These are phyloP conservation scores for Colletotrichum siamense DNA, from an alignment of 2,329 filamentous ascomycete genomes.

Conservation along the genomic window DNA sequence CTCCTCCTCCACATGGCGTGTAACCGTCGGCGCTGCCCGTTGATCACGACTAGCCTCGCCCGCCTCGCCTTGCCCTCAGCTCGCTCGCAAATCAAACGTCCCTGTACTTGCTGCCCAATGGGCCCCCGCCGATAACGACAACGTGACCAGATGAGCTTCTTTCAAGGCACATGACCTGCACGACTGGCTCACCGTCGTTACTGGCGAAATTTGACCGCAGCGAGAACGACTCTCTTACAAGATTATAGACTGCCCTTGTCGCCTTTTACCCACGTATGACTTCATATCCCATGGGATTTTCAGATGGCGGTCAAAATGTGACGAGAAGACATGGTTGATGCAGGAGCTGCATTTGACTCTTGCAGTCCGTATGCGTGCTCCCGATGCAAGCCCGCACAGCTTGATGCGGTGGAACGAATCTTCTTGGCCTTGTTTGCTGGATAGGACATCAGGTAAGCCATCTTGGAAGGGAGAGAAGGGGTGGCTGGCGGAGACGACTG, in stretches of 20 bases:
- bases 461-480: background rate
- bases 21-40: slow-evolving; percentile 6
- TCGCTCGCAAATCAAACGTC: slow-evolving; percentile 13
- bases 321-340: slow-evolving; percentile 21
- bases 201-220: background rate
- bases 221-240: background rate
- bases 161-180: slow-evolving; percentile 18
- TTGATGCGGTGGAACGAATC: slow-evolving; percentile 10
- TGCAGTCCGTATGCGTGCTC: slow-evolving; percentile 15
- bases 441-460: background rate
- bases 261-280: slow-evolving; percentile 10
- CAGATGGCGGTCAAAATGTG: slow-evolving; percentile 23
- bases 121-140: slow-evolving; percentile 1
- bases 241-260: background rate
- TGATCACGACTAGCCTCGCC: slow-evolving; percentile 15
- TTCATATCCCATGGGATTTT: slow-evolving; percentile 8
- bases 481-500: background rate
- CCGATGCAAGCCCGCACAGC: slow-evolving; percentile 14
- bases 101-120: slow-evolving; percentile 19
- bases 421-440: slow-evolving; percentile 18
- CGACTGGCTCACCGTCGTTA: slow-evolving; percentile 9
- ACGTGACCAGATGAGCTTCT: background rate
- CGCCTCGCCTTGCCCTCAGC: slow-evolving; percentile 24
- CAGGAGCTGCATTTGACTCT: slow-evolving; percentile 14
- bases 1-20: slow-evolving; percentile 3